Base-by-base conservation (phyloP, 164 flowering plant species). In the Berberis thunbergii region DNA sequence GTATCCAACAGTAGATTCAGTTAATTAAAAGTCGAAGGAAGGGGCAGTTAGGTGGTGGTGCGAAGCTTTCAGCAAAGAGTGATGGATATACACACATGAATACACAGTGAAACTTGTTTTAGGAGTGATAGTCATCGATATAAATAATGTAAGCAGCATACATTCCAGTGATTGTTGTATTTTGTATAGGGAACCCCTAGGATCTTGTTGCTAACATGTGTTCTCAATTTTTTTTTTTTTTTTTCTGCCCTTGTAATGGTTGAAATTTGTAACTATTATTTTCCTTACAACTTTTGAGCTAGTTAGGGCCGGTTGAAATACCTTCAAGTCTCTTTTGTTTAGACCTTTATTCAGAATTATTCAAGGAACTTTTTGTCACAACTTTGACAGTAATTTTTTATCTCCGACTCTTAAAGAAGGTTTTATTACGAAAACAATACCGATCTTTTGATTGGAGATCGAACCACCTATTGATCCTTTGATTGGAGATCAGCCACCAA, bases 161-260 rank as follows among this genome's bases (percentile, higher is more conserved):
- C 57, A 4, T 49, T 43, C 56, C 7, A 46, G 46, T 54, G 43
- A 43, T 12, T 43, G n/a, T n/a, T n/a, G 66, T 49, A 57, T 49
- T 48, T 49, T 68, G 66, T 68, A 56, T 49, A 56, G 56, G 52
- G 45, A 53, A 60, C 2, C 45, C 39, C 41, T 6, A 26, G 26
- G 26, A 1, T 12, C 42, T 43, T 10, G 60, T 9, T 46, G 62
- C 11, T 12, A 45, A 1, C 48, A 44, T 9, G 2, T n/a, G 55
- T 64, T 9, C 49, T 54, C 45, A 38, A 26, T 48, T 39, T 7
- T 13, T 45, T 41, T 57, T 60, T 39, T 7, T 13, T 60, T 60
- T 58, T 2, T 58, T 1, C 39, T 59, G 38, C 3, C 5, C 43
- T 48, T 4, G 10, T 8, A 12, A 52, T 52, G 55, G 10, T 52